phyloP scores from a whole-genome alignment of 345 rosid genomes.

The Eucalyptus urophylla region DNA sequence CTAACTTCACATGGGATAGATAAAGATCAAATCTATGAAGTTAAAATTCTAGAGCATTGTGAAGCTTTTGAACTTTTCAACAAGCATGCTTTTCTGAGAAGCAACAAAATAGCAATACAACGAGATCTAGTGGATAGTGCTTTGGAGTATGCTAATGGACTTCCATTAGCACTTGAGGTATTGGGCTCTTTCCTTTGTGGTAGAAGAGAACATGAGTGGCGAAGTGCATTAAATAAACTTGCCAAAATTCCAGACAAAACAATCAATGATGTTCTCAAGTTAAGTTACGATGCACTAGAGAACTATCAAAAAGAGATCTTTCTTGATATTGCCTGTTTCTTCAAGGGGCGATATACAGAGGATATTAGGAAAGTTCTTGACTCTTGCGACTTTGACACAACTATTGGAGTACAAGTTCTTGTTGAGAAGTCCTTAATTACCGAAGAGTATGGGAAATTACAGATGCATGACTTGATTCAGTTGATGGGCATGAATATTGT shows the following conservation, averaged over 20 bases:
- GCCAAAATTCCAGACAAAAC: neutral
- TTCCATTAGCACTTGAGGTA: neutral
- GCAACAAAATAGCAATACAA: neutral
- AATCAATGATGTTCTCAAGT: neutral
- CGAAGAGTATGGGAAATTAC: neutral
- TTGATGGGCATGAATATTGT: neutral
- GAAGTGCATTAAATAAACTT: neutral
- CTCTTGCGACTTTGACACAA: neutral
- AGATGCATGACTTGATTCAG: neutral
- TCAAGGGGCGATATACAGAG: neutral
- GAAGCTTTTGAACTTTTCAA: neutral
- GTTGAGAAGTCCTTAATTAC: neutral
- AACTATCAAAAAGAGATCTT: neutral
- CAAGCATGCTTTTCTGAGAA: neutral
- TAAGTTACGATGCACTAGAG: neutral
- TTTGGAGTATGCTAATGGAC: neutral
- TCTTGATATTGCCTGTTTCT: neutral
- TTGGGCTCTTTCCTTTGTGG: neutral
- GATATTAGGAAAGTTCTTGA: neutral
- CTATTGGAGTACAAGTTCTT: neutral
- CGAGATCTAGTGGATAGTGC: neutral
- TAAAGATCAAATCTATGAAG: neutral
- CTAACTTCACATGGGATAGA: neutral
- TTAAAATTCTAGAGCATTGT: neutral
- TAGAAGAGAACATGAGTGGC: neutral